Evolutionary conservation across 1,284 basidiomycete genomes (phyloP).

Genomic region (Anthracocystis panici-leucophaei): DNA sequence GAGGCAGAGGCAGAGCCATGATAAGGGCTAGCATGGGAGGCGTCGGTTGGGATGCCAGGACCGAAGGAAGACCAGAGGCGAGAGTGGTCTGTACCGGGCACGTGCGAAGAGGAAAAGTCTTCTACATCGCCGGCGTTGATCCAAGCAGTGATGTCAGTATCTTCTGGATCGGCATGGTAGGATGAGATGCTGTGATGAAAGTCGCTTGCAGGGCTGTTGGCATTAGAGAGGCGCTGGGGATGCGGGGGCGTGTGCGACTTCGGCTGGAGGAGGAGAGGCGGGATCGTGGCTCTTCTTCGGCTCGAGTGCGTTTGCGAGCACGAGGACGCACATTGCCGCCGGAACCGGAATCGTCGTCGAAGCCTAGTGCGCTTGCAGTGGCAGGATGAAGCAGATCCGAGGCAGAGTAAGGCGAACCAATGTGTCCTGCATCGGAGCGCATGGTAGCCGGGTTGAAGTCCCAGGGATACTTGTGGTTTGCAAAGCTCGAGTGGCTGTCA

Average conservation of each 20-base stretch:
- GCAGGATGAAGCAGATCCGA: conserved; percentile 44
- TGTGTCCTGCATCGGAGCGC: conserved; percentile 28
- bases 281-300: conserved; percentile 43
- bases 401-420: conserved; percentile 47
- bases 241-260: conserved; percentile 40
- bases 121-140: conserved; percentile 52
- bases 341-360: conserved; percentile 51
- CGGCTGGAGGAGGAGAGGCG: conserved; percentile 48
- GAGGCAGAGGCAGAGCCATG: conserved; percentile 29
- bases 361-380: conserved; percentile 37
- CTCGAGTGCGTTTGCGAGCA: conserved; percentile 43
- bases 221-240: conserved; percentile 40
- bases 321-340: conserved; percentile 49
- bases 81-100: conserved; percentile 29
- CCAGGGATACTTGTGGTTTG: conserved; percentile 42
- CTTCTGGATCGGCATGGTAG: conserved; percentile 46
- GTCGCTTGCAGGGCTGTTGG: conserved; percentile 48
- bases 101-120: conserved; percentile 29
- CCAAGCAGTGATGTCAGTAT: conserved; percentile 55
- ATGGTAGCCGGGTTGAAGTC: conserved; percentile 34
- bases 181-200: conserved; percentile 49
- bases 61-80: conserved; percentile 51
- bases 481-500: conserved; percentile 43
- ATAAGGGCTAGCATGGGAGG: conserved; percentile 27
- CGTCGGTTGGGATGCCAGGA: conserved; percentile 29